Evolutionary conservation across 1,139 yeast genomes (phyloP).

Genomic region (Pichia sp.): DNA sequence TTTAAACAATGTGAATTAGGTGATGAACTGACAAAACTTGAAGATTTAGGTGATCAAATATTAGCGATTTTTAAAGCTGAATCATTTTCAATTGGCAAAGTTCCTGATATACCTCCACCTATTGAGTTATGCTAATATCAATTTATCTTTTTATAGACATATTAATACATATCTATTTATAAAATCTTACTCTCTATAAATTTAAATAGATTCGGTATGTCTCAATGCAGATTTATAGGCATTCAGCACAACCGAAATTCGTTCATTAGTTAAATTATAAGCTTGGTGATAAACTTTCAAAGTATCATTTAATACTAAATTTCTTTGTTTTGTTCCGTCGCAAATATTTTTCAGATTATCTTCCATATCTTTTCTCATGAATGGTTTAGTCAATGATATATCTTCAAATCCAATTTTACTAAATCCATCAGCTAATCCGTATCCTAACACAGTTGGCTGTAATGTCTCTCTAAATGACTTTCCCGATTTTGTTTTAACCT

Average conservation of each 20-base stretch:
- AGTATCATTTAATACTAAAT: conserved; percentile 51
- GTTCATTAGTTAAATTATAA: conserved; percentile 25
- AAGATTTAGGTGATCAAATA: conserved; percentile 39
- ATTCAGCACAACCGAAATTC: conserved; percentile 5
- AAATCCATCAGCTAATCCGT: conserved; percentile 85
- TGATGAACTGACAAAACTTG: conserved; percentile 30
- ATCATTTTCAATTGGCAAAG: conserved; percentile 52
- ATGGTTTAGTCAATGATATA: conserved; percentile 82
- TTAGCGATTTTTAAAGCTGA: conserved; percentile 45
- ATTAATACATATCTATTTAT: background rate
- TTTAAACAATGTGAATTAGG: conserved; percentile 21
- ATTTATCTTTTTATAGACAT: too few species aligned
- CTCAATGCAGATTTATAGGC: conserved; percentile 10
- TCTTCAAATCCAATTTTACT: conserved; percentile 67
- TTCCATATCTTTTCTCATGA: conserved; percentile 74
- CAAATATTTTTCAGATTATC: conserved; percentile 60
- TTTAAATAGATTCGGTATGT: conserved; percentile 1
- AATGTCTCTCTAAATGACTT: conserved; percentile 38
- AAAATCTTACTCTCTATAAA: background rate
- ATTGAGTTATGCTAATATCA: conserved; percentile 34
- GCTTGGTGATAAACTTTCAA: conserved; percentile 60
- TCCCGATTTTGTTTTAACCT: conserved; percentile 33
- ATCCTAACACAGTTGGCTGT: conserved; percentile 78
- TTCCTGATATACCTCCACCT: conserved; percentile 85
- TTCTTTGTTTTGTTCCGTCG: conserved; percentile 50